Base-by-base conservation (phyloP, 2,329 filamentous ascomycete species). In the Pseudogymnoascus pannorum region DNA sequence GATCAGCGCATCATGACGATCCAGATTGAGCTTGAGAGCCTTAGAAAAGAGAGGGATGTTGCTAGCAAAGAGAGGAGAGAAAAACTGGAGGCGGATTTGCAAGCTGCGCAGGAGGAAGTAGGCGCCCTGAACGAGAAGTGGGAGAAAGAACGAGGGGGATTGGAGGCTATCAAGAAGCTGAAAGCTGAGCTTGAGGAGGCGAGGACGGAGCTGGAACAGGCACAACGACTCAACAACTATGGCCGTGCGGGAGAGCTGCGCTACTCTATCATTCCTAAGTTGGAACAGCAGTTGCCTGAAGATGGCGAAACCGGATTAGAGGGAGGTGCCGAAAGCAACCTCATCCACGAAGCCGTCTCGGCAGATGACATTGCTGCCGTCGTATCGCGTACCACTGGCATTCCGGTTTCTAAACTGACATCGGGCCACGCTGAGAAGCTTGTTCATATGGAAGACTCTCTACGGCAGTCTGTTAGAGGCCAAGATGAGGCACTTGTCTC, bases 1-100 rank as follows among this genome's bases (percentile, higher is more conserved):
- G 93, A 97, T 69, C 89, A 95, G 64, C 91, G 92, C 70, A 96
- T 97, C 63, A 95, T 97, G 85, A 97, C 93, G 0, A 91, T 97
- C 12, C 93, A 97, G 71, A 97, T 99, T 65, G 93, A 99, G 73
- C 81, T 97, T 0, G 94, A 97, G 72, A 97, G 92, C 64, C 76
- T 99, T 42, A 85, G 93, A 58, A 97, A 97, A 70, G 94, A 99
- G 73, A 96, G 87, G 9, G 94, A 99, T 67, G 81, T 96, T 57
- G 87, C 89, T 16, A 96, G 92, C 71, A 87, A 87, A 67, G 94
- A 97, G 74, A 85, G 94, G 16, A 83, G 92, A 20, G 89, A 95
- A 69, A 93, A 93, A 70, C 82, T 97, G 0, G 88, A 97, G 72
- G 79, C 82, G 60, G 87, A 88, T 6, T 75, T 97, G 18, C 89